These are phyloP conservation scores for Epichloe uncinata DNA, from an alignment of 2,329 filamentous ascomycete genomes.

Conservation along the genomic window DNA sequence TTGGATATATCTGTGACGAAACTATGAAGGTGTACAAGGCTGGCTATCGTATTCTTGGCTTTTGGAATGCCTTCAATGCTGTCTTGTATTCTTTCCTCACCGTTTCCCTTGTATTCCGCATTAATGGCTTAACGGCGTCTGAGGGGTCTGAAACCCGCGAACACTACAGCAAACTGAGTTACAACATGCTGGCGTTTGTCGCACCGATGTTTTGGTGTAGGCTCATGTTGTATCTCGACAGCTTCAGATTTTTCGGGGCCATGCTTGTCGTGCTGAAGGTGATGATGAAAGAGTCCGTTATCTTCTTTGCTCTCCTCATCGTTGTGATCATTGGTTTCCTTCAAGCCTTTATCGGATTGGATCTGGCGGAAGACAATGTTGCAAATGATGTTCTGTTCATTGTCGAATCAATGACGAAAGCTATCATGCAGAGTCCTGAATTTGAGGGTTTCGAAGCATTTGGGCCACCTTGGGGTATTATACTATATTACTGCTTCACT, in stretches of 20 bases:
- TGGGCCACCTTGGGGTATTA: conserved; percentile 80
- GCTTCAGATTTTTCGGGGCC: conserved; percentile 86
- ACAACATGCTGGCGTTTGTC: conserved; percentile 86
- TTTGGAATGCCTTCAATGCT: conserved; percentile 94
- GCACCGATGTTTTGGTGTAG: conserved; percentile 97
- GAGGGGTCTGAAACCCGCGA: conserved; percentile 31
- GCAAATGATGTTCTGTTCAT: conserved; percentile 61
- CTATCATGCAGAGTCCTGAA: conserved; percentile 82
- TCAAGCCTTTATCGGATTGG: conserved; percentile 87
- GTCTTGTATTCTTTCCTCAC: conserved; percentile 67
- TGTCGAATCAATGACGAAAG: conserved; percentile 71
- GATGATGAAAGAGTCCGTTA: conserved; percentile 87
- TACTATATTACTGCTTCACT: conserved; percentile 95
- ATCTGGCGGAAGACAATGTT: conserved; percentile 62
- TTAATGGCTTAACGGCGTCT: conserved; percentile 59
- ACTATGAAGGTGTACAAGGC: conserved; percentile 85
- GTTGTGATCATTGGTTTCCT: conserved; percentile 80
- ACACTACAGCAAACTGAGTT: conserved; percentile 66
- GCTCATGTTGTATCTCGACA: conserved; percentile 83
- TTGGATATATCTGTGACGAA: conserved; percentile 85
- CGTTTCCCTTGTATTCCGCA: conserved; percentile 64
- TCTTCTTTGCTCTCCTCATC: conserved; percentile 85
- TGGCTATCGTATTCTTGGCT: conserved; percentile 78
- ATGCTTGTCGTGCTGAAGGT: conserved; percentile 96
- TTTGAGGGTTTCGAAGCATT: conserved; percentile 84